Conservation (phyloP, 2,329 filamentous ascomycete species). For the Fusarium camptoceras region DNA sequence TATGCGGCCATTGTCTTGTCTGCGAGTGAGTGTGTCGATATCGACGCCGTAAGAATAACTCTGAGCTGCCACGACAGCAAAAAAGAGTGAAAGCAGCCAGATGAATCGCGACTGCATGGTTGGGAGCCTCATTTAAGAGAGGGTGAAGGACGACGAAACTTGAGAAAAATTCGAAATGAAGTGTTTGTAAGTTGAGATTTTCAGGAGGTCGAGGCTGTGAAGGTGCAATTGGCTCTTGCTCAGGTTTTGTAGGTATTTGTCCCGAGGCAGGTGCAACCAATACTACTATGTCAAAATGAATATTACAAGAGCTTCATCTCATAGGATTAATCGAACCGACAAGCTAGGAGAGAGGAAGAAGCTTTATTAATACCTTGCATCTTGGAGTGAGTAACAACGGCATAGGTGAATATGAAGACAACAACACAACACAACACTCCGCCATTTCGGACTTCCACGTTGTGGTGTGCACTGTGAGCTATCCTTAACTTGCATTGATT, state of each 20-base stretch:
- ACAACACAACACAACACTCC: not conserved
- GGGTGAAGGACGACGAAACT: not conserved
- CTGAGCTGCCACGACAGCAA: conserved; percentile 37
- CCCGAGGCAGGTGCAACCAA: conserved; percentile 3
- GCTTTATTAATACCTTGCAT: not conserved
- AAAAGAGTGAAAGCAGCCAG: conserved; percentile 21
- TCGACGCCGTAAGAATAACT: conserved; percentile 66
- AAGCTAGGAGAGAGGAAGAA: not conserved
- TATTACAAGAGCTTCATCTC: not conserved
- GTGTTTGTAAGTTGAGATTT: not conserved
- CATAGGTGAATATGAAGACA: not conserved
- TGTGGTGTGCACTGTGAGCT: conserved; percentile 4
- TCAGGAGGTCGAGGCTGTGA: not conserved
- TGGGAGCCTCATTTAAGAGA: not conserved
- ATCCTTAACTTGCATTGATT: not conserved
- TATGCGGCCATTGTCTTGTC: conserved; percentile 54
- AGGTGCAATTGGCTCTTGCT: conserved; percentile 6
- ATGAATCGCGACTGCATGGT: conserved; percentile 32
- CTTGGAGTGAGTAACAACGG: not conserved
- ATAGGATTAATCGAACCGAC: not conserved
- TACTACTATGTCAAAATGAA: not conserved
- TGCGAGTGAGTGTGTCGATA: conserved; percentile 54
- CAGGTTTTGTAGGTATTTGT: not conserved
- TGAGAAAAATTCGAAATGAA: not conserved
- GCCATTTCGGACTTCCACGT: conserved; percentile 6